These are phyloP conservation scores for Hyphopichia pseudoburtonii DNA, from an alignment of 1,139 yeast genomes.

Conservation along the genomic window DNA sequence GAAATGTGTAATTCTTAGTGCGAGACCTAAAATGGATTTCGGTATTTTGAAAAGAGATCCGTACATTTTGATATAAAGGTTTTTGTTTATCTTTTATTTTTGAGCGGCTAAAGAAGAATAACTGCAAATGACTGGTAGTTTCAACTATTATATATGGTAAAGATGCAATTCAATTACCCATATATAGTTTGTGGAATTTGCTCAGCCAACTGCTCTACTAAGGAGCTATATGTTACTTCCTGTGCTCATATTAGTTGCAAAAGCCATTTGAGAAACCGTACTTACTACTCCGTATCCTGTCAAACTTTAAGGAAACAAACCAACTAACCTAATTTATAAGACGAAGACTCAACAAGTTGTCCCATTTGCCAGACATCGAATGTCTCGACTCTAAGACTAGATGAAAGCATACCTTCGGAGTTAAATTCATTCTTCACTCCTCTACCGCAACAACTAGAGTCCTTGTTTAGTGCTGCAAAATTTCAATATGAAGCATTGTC, in stretches of 20 bases:
- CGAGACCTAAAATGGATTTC: no score
- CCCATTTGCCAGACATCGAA: conserved; percentile 13
- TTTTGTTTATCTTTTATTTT: no score
- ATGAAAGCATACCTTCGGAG: conserved; percentile 13
- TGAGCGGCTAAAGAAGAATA: no score
- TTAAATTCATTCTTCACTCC: conserved; percentile 16
- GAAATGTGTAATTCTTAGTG: no score
- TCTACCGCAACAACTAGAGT: conserved; percentile 15
- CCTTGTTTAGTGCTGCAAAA: conserved; percentile 13
- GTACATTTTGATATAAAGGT: no score
- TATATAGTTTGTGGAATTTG: conserved; percentile 22
- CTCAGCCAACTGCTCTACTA: conserved; percentile 7
- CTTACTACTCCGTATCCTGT: background rate
- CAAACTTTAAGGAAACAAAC: conserved; percentile 1
- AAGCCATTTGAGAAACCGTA: conserved; percentile 14
- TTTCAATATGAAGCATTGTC: conserved; percentile 15
- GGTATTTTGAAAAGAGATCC: no score
- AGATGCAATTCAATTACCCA: conserved; percentile 18
- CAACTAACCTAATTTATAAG: background rate
- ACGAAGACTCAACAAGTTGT: conserved; percentile 7
- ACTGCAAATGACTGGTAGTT: background rate
- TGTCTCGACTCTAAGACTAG: conserved; percentile 13
- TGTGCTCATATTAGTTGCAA: conserved; percentile 26
- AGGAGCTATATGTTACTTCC: conserved; percentile 18
- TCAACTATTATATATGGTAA: no score